phyloP scores from a whole-genome alignment of 1,139 yeast genomes.

The Saccharomyces hybrid region DNA sequence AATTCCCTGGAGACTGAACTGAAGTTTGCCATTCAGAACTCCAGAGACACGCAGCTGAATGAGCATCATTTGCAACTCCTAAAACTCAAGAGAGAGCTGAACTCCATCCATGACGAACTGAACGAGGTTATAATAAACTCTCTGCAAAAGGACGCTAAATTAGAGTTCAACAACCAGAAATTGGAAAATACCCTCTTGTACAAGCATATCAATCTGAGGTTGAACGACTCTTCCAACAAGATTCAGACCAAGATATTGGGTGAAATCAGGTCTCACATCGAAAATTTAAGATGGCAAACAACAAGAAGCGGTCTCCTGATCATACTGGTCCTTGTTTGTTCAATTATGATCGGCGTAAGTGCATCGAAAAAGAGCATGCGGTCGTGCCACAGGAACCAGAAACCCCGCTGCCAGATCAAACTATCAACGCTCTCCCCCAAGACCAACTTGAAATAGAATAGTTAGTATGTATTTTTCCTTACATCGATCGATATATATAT shows the following conservation, averaged over 20 bases:
- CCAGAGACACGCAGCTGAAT: constrained; percentile 64
- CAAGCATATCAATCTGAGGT: constrained; percentile 57
- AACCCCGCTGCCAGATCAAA: neutral
- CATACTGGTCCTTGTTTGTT: constrained; percentile 37
- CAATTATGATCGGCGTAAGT: constrained; percentile 44
- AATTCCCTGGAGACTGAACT: constrained; percentile 91
- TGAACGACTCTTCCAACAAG: constrained; percentile 80
- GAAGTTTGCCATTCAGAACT: constrained; percentile 66
- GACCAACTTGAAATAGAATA: constrained; percentile 2
- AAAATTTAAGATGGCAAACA: constrained; percentile 85
- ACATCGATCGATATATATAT: neutral
- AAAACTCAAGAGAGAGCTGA: constrained; percentile 59
- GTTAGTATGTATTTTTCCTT: neutral
- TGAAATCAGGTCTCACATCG: constrained; percentile 79
- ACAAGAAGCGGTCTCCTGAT: constrained; percentile 67
- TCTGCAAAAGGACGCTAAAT: constrained; percentile 64
- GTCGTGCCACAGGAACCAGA: constrained; percentile 26
- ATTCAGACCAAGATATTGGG: constrained; percentile 78
- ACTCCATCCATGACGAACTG: constrained; percentile 66
- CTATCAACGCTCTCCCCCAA: neutral
- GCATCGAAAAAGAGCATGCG: constrained; percentile 33
- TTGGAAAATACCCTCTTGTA: constrained; percentile 76
- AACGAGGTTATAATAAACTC: constrained; percentile 59
- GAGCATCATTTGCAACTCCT: constrained; percentile 62
- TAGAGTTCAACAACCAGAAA: constrained; percentile 79